Base-by-base conservation (phyloP, 441 rosid genomes). In the Corymbia calophylla region DNA sequence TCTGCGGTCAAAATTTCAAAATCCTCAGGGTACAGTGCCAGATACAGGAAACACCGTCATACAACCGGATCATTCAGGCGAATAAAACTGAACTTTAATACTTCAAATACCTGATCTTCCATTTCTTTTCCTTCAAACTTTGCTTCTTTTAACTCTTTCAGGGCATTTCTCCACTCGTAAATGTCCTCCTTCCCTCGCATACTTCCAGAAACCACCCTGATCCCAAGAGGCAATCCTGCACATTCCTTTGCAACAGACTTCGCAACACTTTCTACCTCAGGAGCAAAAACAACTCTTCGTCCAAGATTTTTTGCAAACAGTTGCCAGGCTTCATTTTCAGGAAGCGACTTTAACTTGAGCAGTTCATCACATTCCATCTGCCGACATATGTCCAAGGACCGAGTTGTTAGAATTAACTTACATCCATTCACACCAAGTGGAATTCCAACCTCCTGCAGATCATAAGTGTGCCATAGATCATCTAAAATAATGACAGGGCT, bases 1-100 rank as follows among this genome's bases (percentile, higher is more conserved):
- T 23, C 14, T 56, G 0, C 3, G 0, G 1, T 9, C 13, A 0
- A 0, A 25, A 56, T 23, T 9, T 0, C 0, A 56, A 56, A 56
- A 56, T 56, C 62, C 62, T 56, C 62, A 23, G 62, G 62, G 62
- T 56, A 56, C 29, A 56, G 62, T 23, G 62, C 29, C 62, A 56
- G 14, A 4, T 56, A 29, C 13, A 56, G 62, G 62, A 56, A 56
- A 56, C 62, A 56, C 29, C 0, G 29, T 56, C 9, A 13, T 12
- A 56, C 62, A 0, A 23, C 14, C 29, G 1, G 62, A 56, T 56
- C 29, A 9, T 56, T 23, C 29, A 56, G 14, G 62, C 62, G 29
- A 4, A 4, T 9, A 0, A 56, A 56, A 56, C 29, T 56, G 62
- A 56, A 56, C 62, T 56, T 56, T 1, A 56, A 56, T 56, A 56